phyloP scores from a whole-genome alignment of 805 yeast genomes.

The Lipomyces yamadae region DNA sequence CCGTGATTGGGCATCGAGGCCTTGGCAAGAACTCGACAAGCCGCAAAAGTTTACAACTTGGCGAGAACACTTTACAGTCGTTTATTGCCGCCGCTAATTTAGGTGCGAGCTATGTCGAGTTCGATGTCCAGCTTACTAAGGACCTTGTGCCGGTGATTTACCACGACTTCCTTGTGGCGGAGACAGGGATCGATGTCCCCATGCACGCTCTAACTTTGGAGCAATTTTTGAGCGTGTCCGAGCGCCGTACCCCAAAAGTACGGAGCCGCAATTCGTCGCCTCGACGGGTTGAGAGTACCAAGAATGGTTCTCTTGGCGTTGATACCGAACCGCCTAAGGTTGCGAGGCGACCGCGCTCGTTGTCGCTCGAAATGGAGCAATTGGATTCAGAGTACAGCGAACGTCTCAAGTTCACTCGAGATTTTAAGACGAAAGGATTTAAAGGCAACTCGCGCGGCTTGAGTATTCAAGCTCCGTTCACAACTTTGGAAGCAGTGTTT shows the following conservation, averaged over 20 bases:
- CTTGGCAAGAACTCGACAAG: conserved; percentile 81
- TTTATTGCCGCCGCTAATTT: conserved; percentile 94
- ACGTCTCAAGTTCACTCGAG: conserved; percentile 84
- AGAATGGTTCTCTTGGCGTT: background rate
- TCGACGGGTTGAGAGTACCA: conserved; percentile 13
- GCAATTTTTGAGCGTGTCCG: conserved; percentile 67
- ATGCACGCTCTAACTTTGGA: conserved; percentile 91
- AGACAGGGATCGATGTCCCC: conserved; percentile 93
- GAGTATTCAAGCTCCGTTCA: conserved; percentile 89
- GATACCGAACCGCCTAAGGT: conserved; percentile 18
- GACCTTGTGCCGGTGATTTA: conserved; percentile 91
- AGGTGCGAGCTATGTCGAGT: conserved; percentile 96
- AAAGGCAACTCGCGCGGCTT: conserved; percentile 93
- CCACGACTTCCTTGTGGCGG: conserved; percentile 93
- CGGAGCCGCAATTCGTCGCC: conserved; percentile 38
- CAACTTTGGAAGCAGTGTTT: conserved; percentile 83
- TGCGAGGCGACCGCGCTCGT: conserved; percentile 48
- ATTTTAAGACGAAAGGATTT: conserved; percentile 82
- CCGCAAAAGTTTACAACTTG: conserved; percentile 81
- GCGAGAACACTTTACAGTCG: conserved; percentile 93
- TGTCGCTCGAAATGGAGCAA: conserved; percentile 48
- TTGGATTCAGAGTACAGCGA: conserved; percentile 50
- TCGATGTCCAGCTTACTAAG: conserved; percentile 93
- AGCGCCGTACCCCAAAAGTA: conserved; percentile 34
- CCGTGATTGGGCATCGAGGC: conserved; percentile 96